These are phyloP conservation scores for Epicoccum nigrum DNA, from an alignment of 2,329 filamentous ascomycete species.

Conservation along the genomic window DNA sequence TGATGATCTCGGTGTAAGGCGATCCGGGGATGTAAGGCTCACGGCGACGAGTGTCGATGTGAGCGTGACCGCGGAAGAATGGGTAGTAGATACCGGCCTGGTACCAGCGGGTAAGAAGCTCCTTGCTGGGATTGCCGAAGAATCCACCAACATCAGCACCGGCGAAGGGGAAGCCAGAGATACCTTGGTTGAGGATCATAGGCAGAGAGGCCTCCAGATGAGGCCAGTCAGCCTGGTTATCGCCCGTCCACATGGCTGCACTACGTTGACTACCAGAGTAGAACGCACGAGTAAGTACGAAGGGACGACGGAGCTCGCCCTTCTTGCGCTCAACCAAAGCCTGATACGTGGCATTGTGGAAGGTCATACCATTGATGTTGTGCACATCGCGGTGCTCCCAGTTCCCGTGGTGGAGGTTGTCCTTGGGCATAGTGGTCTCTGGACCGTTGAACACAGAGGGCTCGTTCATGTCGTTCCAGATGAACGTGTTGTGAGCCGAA, in stretches of 20 bases:
- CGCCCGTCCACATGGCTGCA: slow-evolving; percentile 98
- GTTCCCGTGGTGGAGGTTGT: slow-evolving; percentile 87
- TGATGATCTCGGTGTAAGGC: slow-evolving; percentile 84
- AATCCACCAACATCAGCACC: slow-evolving; percentile 97
- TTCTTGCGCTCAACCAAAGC: slow-evolving; percentile 84
- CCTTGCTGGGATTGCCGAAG: slow-evolving; percentile 94
- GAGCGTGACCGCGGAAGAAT: slow-evolving; percentile 96
- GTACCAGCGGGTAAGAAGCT: slow-evolving; percentile 93
- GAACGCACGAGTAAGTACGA: slow-evolving; percentile 91
- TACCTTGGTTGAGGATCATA: slow-evolving; percentile 92
- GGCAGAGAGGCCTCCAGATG: slow-evolving; percentile 88
- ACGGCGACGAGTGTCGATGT: slow-evolving; percentile 92
- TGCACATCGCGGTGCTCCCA: slow-evolving; percentile 98
- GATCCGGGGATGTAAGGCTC: slow-evolving; percentile 90
- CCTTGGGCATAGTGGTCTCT: slow-evolving; percentile 98
- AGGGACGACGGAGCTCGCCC: slow-evolving; percentile 83
- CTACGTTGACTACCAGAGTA: slow-evolving; percentile 88
- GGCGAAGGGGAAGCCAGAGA: slow-evolving; percentile 90
- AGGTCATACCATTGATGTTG: slow-evolving; percentile 93
- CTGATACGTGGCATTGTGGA: slow-evolving; percentile 91
- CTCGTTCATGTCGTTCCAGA: slow-evolving; percentile 99
- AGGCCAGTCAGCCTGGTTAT: slow-evolving; percentile 93
- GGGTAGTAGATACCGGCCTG: slow-evolving; percentile 96
- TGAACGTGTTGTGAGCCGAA: slow-evolving; percentile 82
- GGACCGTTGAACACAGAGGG: slow-evolving; percentile 98